Conservation (phyloP, 2,329 filamentous ascomycete genomes). For the Fusarium agapanthi region DNA sequence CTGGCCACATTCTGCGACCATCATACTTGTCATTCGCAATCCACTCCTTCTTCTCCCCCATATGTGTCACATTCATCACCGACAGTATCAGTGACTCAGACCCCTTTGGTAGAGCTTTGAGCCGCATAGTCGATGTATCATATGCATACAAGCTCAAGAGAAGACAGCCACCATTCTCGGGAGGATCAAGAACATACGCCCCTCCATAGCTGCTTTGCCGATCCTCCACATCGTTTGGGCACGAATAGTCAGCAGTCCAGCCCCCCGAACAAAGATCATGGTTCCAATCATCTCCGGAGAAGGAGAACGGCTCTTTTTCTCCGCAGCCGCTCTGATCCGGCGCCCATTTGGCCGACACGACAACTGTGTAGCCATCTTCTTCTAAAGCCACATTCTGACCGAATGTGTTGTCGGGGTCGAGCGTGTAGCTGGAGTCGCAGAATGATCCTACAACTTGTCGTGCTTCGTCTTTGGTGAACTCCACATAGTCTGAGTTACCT, state of each 20-base stretch:
- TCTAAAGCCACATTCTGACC: conserved; percentile 1
- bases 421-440: conserved; percentile 8
- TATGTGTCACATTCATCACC: conserved; percentile 1
- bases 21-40: not conserved
- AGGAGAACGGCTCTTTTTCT: not conserved
- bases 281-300: not conserved
- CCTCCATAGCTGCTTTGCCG: conserved; percentile 8
- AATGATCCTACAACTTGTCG: conserved; percentile 3
- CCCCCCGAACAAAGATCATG: not conserved
- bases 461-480: not conserved
- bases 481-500: not conserved
- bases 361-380: not conserved
- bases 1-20: not conserved
- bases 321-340: conserved; percentile 10
- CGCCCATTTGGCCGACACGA: conserved; percentile 13
- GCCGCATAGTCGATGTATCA: not conserved
- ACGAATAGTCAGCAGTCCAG: not conserved
- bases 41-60: conserved; percentile 3
- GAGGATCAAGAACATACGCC: conserved; percentile 5
- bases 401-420: not conserved
- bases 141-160: conserved; percentile 17
- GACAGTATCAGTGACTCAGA: not conserved
- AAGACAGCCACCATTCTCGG: conserved; percentile 4
- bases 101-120: not conserved
- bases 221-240: not conserved